phyloP scores from a whole-genome alignment of 352 stramenopile species.

The Phytophthora pistaciae region DNA sequence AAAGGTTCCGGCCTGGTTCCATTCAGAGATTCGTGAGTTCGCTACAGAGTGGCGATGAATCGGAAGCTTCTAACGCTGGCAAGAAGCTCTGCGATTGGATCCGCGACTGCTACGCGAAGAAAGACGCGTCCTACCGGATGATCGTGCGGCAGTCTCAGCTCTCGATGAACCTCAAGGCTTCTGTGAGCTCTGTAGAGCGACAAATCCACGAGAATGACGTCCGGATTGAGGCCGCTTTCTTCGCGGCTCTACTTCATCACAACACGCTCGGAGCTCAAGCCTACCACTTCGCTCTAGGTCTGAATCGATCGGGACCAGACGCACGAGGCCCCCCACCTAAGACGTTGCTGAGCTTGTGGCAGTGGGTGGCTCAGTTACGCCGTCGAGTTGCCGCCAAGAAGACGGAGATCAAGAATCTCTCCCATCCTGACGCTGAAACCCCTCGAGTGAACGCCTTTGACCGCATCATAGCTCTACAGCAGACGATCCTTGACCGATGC shows the following conservation, averaged over 20 bases:
- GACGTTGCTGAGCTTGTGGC: constrained; percentile 52
- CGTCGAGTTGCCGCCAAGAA: constrained; percentile 50
- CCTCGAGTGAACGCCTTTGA: constrained; percentile 9
- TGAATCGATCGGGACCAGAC: not conserved
- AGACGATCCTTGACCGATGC: constrained; percentile 51
- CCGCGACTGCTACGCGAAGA: constrained; percentile 51
- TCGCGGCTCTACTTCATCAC: constrained; percentile 73
- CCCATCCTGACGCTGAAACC: not conserved
- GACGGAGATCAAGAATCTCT: constrained; percentile 50
- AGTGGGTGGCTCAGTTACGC: constrained; percentile 59
- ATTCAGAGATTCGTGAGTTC: constrained; percentile 35
- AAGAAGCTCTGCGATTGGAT: constrained; percentile 65
- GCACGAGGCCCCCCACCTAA: constrained; percentile 21
- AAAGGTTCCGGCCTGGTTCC: constrained; percentile 29
- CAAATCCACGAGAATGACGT: constrained; percentile 39
- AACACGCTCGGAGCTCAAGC: constrained; percentile 35
- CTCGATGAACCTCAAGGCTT: constrained; percentile 17
- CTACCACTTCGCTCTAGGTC: constrained; percentile 42
- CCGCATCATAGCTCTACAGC: constrained; percentile 34
- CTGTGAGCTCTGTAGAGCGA: constrained; percentile 13
- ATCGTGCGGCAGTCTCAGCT: constrained; percentile 55
- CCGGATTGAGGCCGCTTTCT: constrained; percentile 61
- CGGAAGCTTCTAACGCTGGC: not conserved
- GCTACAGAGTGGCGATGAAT: constrained; percentile 38
- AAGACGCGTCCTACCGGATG: constrained; percentile 77